Evolutionary conservation across 2,329 filamentous ascomycete species (phyloP).

Genomic region (Beauveria asiatica): DNA sequence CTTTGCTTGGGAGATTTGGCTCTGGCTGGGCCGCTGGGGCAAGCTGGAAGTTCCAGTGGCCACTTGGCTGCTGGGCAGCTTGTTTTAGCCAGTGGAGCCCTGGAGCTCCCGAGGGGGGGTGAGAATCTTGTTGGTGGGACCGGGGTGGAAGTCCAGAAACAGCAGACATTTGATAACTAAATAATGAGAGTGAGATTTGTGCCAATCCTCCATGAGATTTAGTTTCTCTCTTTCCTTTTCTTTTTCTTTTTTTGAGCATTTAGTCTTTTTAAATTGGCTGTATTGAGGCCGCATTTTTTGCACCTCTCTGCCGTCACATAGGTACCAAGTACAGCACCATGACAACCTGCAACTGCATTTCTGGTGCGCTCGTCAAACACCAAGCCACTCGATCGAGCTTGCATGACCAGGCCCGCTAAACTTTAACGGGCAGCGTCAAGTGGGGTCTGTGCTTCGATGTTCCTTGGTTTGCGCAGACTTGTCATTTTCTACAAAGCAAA

Average conservation of each 20-base stretch:
- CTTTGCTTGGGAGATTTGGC: no score
- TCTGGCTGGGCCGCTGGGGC: background rate
- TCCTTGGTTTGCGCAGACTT: background rate
- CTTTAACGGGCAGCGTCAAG: background rate
- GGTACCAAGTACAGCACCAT: no score
- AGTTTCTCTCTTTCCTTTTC: no score
- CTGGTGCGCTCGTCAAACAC: no score
- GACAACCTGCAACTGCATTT: no score
- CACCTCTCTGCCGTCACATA: no score
- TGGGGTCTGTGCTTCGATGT: background rate
- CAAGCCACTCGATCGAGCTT: constrained; percentile 8
- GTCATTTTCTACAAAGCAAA: no score
- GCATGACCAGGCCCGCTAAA: background rate
- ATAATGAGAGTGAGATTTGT: background rate
- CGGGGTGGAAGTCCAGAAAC: background rate
- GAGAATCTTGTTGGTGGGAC: background rate
- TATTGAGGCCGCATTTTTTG: no score
- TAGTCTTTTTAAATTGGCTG: no score
- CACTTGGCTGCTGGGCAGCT: background rate
- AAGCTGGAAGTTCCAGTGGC: background rate
- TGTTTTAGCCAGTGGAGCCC: constrained; percentile 2
- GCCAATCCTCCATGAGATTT: no score
- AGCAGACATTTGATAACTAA: background rate
- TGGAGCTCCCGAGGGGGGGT: background rate
- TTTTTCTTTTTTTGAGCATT: no score